Evolutionary conservation across 805 yeast genomes (phyloP).

Genomic region (Saccharomycopsis schoenii): DNA sequence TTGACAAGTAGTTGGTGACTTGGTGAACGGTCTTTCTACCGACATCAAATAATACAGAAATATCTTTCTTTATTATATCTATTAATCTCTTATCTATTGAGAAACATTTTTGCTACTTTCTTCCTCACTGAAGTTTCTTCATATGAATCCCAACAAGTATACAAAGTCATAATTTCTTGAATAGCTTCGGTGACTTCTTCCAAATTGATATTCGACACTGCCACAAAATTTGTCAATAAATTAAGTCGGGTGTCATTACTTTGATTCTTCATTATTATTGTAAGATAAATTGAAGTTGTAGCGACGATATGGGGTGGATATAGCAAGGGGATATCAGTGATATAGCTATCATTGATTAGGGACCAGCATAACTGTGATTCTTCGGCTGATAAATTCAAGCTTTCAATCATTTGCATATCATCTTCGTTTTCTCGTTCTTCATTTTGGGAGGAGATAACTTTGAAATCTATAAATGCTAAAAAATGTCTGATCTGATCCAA

Average conservation of each 20-base stretch:
- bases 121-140: conserved; percentile 54
- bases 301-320: conserved; percentile 90
- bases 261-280: conserved; percentile 23
- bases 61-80: background rate
- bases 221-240: conserved; percentile 54
- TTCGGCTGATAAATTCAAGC: conserved; percentile 36
- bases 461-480: conserved; percentile 24
- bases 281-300: conserved; percentile 67
- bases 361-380: conserved; percentile 88
- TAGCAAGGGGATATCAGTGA: conserved; percentile 74
- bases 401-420: background rate
- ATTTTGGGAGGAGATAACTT: background rate
- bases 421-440: background rate
- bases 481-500: conserved; percentile 41
- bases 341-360: conserved; percentile 77
- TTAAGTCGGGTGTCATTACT: conserved; percentile 35
- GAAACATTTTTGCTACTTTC: conserved; percentile 31
- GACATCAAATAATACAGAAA: no score
- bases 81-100: conserved; percentile 15
- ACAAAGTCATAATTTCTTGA: conserved; percentile 73
- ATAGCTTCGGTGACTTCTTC: conserved; percentile 72
- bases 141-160: conserved; percentile 81
- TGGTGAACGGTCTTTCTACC: no score
- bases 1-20: no score
- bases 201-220: conserved; percentile 65